A percentile compares a stretch with the other conserved stretches of the same genome.
Conservation (phyloP, 345 rosid genomes). For the Jatropha curcas region DNA sequence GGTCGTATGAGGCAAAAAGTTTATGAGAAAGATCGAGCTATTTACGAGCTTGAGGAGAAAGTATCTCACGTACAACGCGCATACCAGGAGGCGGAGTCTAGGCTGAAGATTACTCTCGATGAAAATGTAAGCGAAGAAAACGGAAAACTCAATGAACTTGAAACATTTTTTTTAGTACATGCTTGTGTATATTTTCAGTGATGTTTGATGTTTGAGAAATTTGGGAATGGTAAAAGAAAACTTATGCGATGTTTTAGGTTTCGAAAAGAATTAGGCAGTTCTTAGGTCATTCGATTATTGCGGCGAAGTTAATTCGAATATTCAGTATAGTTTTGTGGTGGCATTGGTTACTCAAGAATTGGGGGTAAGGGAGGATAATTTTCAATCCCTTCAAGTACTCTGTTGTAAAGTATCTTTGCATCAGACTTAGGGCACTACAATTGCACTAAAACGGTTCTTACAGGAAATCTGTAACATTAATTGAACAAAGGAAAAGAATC, state of each 20-base stretch:
- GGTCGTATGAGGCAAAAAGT: conserved; percentile 50
- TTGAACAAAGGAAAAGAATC: neutral
- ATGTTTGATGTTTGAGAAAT: neutral
- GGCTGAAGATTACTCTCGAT: conserved; percentile 50
- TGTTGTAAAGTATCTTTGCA: neutral
- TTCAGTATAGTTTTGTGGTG: neutral
- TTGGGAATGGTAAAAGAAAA: neutral
- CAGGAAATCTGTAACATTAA: neutral
- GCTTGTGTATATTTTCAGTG: neutral
- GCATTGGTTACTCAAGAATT: neutral
- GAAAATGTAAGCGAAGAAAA: conserved; percentile 56
- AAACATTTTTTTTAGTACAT: neutral
- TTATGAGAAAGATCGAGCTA: conserved; percentile 62
- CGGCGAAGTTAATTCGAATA: neutral
- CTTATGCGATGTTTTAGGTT: neutral
- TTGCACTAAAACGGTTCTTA: no score
- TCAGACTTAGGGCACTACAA: neutral
- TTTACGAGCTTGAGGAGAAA: conserved; percentile 59
- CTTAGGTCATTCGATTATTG: neutral
- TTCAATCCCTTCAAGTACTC: no score
- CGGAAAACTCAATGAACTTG: neutral
- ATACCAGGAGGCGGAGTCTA: conserved; percentile 56
- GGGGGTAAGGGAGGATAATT: neutral
- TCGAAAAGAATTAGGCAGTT: neutral
- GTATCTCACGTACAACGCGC: conserved; percentile 50